Evolutionary conservation across 441 rosid species (phyloP), one percentile per base, ranked within the genome.

Genomic region (Raphanus hybrid): DNA sequence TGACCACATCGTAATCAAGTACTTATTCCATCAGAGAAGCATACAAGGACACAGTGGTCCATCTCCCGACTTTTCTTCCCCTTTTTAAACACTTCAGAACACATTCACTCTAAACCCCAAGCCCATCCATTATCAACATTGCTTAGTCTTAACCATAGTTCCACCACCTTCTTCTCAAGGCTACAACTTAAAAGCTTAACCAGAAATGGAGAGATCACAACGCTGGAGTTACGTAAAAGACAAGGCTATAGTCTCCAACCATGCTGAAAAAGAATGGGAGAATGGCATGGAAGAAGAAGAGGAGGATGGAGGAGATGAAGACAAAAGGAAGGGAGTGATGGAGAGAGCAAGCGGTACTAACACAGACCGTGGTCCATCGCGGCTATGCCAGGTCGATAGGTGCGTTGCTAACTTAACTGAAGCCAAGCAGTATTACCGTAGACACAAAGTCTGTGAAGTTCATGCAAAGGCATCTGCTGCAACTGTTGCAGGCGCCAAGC

Each of bases 361-460:
- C 82, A 66, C 78, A 2, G 84, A 86, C 15, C 78, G 86, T 3
- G 74, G 69, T 32, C 78, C 91, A 7, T 83, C 70, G 0, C 87
- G 93, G 12, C 74, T 78, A 73, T 90, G 94, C 76, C 84, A 85
- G 74, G 92, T 80, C 5, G 89, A 86, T 64, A 80, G 82, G 39
- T 90, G 94, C 32, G 80, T 84, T 16, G 75, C 81, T 18, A 84
- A 86, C 73, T 68, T 90, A 67, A 82, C 83, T 0, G 87, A 80
- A 2, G 90, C 88, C 32, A 90, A 85, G 75, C 86, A 85, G 67
- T 88, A 90, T 78, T 86, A 88, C 85, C 83, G 87, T 64, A 84
- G 94, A 70, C 94, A 90, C 75, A 88, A 70, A 86, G 94, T 90
- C 67, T 90, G 94, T 45, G 92, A 87, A 80, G 62, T 80, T 81